Evolutionary conservation across 371 early-diverging fungal genomes (phyloP).

Genomic region (Rhizopus delemar): DNA sequence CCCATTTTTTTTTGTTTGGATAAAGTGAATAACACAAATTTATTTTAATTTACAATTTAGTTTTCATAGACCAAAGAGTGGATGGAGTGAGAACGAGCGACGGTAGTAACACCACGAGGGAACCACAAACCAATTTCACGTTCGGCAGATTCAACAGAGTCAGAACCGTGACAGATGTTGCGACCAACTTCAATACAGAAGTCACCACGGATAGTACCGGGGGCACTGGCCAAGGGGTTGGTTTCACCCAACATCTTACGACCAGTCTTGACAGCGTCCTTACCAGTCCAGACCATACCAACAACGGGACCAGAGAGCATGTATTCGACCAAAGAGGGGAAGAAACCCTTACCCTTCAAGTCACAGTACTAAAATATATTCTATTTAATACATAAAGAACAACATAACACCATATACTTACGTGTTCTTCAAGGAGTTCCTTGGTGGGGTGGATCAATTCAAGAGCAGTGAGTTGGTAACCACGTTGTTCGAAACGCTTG

Average conservation of each 20-base stretch:
- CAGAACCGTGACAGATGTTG: slow-evolving; percentile 99
- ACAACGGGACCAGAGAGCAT: slow-evolving; percentile 91
- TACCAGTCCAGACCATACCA: slow-evolving; percentile 95
- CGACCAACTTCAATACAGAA: slow-evolving; percentile 90
- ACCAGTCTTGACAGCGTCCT: slow-evolving; percentile 95
- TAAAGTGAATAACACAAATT: background rate
- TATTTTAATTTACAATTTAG: slow-evolving; percentile 12
- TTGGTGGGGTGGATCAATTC: slow-evolving; percentile 77
- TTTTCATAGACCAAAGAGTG: slow-evolving; percentile 80
- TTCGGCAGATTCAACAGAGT: slow-evolving; percentile 96
- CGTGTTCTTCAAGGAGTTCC: slow-evolving; percentile 90
- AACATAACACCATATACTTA: slow-evolving; percentile 21
- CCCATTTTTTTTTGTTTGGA: background rate
- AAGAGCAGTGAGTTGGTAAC: slow-evolving; percentile 85
- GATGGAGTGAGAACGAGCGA: slow-evolving; percentile 55
- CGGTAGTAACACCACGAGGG: slow-evolving; percentile 75
- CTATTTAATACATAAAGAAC: background rate
- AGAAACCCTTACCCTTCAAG: slow-evolving; percentile 93
- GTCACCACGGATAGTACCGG: slow-evolving; percentile 99
- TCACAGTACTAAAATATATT: slow-evolving; percentile 76
- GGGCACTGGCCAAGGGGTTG: slow-evolving; percentile 89
- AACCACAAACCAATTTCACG: slow-evolving; percentile 98
- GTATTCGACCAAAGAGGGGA: slow-evolving; percentile 90
- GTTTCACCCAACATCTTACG: slow-evolving; percentile 96
- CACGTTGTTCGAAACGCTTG: slow-evolving; percentile 90